Conservation (phyloP, 306 rosid genomes). For the Vigna radiata region DNA sequence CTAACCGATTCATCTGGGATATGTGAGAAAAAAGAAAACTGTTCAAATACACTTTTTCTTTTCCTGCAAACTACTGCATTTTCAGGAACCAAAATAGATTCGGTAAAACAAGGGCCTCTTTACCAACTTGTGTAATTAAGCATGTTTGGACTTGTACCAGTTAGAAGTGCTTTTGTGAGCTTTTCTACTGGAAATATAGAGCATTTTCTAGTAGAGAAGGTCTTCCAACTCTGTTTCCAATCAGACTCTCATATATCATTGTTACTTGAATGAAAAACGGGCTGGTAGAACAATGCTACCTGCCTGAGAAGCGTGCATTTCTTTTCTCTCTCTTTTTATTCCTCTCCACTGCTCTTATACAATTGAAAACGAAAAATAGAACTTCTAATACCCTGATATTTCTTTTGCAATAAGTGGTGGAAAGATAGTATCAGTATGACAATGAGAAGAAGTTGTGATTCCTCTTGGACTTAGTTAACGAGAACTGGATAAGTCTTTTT, state of each 20-base stretch:
- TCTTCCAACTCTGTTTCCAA: too few relatives aligned
- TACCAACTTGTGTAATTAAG: neutral
- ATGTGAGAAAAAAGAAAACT: constrained; percentile 14
- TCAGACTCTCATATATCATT: neutral
- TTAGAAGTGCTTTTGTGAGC: too few relatives aligned
- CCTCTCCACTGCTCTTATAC: neutral
- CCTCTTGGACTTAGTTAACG: neutral
- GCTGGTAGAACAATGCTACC: constrained; percentile 15
- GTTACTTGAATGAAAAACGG: constrained; percentile 23
- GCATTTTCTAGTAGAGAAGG: too few relatives aligned
- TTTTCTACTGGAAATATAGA: too few relatives aligned
- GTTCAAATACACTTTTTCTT: neutral
- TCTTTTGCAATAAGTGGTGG: neutral
- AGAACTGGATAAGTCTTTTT: neutral
- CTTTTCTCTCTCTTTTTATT: neutral
- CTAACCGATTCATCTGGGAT: neutral
- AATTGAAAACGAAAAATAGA: neutral
- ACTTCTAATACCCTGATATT: neutral
- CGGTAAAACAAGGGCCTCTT: neutral
- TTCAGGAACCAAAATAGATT: too few relatives aligned
- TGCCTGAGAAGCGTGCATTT: neutral
- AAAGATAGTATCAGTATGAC: neutral
- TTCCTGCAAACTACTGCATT: neutral
- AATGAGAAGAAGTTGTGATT: neutral
- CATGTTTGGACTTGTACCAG: neutral